Percentiles rank a stretch among this genome's conserved stretches.
Conservation (phyloP, 768 basidiomycete species). For the Psilocybe tampanensis region DNA sequence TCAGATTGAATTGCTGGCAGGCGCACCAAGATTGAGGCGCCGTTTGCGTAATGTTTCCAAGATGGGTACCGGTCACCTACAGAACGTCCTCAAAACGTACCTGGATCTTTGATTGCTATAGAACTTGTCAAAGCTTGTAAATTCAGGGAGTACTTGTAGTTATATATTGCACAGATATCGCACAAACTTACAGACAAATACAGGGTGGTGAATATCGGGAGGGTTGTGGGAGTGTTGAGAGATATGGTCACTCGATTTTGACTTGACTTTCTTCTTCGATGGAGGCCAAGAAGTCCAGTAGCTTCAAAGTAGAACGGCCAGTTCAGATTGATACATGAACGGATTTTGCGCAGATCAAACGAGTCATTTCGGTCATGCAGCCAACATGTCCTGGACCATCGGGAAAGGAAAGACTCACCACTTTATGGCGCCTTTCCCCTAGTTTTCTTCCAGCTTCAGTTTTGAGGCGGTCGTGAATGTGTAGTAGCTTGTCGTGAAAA, state of each 20-base stretch:
- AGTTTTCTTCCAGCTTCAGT: slow-evolving; percentile 69
- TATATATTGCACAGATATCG: not conserved
- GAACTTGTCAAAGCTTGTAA: not conserved
- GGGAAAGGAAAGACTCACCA: slow-evolving; percentile 42
- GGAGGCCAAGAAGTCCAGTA: slow-evolving; percentile 62
- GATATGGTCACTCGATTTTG: slow-evolving; percentile 2
- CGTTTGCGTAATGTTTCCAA: not conserved
- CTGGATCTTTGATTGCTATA: not conserved
- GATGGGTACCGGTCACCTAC: not conserved
- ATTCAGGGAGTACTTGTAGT: not conserved
- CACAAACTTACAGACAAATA: not conserved
- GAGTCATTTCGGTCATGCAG: not conserved
- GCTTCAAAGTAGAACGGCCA: slow-evolving; percentile 37
- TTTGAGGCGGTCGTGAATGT: slow-evolving; percentile 75
- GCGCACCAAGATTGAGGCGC: not conserved
- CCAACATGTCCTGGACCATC: not conserved
- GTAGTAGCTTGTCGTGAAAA: slow-evolving; percentile 84
- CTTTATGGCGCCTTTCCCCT: slow-evolving; percentile 71
- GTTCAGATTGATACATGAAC: not conserved
- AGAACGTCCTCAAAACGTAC: not conserved
- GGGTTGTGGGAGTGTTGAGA: not conserved
- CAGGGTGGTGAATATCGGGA: not conserved
- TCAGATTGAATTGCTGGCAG: not conserved
- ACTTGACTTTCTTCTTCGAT: slow-evolving; percentile 54
- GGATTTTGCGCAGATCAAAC: not conserved